Conservation (phyloP, 139 green algal genomes). For the Volvox africanus region DNA sequence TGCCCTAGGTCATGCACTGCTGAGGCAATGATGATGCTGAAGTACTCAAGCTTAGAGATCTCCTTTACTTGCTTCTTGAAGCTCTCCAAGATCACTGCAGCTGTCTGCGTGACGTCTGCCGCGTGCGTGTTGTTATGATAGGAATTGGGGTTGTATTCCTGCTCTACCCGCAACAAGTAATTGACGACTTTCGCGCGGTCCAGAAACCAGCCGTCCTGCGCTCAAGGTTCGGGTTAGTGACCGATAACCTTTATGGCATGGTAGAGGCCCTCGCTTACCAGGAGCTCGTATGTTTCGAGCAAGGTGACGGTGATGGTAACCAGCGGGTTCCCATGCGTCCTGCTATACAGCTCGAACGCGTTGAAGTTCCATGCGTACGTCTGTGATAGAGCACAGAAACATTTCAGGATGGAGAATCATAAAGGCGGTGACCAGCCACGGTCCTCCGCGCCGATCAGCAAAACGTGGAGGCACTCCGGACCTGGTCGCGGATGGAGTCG, state of each 20-base stretch:
- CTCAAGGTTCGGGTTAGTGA: too few species aligned
- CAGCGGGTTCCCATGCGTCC: constrained; percentile 54
- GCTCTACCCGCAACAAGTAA: constrained; percentile 64
- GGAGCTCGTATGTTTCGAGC: constrained; percentile 65
- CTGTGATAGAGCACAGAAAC: constrained; percentile 48
- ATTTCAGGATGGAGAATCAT: background rate
- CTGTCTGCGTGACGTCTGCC: constrained; percentile 76
- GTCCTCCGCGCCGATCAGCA: constrained; percentile 30
- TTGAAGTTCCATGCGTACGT: constrained; percentile 71
- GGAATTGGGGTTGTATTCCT: constrained; percentile 65
- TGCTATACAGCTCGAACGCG: constrained; percentile 61
- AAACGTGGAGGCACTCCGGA: constrained; percentile 36
- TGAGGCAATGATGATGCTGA: constrained; percentile 71
- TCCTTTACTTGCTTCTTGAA: constrained; percentile 51
- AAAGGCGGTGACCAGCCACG: background rate
- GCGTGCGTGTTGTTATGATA: constrained; percentile 83
- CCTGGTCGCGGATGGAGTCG: constrained; percentile 51
- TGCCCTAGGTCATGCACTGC: constrained; percentile 78
- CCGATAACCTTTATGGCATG: background rate
- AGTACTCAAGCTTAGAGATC: constrained; percentile 67
- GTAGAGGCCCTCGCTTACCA: constrained; percentile 48
- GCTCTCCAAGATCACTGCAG: constrained; percentile 66
- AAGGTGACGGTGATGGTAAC: constrained; percentile 63
- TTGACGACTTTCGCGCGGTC: constrained; percentile 63
- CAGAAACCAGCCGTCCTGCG: constrained; percentile 72